These are phyloP conservation scores for Diaporthe citri DNA, from an alignment of 2,329 filamentous ascomycete genomes.

Conservation along the genomic window DNA sequence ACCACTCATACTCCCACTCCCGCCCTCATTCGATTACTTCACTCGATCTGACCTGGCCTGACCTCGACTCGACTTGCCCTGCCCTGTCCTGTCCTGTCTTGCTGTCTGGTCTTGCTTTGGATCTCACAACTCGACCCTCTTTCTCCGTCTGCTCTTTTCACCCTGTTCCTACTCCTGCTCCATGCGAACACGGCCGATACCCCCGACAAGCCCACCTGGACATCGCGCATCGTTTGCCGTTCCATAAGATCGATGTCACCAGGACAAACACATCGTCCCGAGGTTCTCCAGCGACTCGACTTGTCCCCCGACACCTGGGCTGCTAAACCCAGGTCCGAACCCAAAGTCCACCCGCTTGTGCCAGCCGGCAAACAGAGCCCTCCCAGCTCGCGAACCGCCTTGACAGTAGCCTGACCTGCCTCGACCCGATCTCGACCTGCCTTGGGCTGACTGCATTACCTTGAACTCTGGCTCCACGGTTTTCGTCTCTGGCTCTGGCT, in stretches of 20 bases:
- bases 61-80: neutral
- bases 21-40: constrained; percentile 11
- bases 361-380: neutral
- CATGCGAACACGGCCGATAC: constrained; percentile 6
- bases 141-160: constrained; percentile 4
- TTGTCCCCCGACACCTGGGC: neutral
- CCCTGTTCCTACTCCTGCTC: neutral
- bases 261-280: neutral
- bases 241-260: constrained; percentile 6
- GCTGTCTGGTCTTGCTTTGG: neutral
- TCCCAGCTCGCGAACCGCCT: neutral
- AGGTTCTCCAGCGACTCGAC: constrained; percentile 4
- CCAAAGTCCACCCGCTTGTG: neutral
- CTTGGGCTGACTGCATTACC: neutral
- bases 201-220: constrained; percentile 3
- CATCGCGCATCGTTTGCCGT: neutral
- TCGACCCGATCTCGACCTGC: neutral
- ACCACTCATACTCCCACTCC: neutral
- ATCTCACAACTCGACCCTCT: neutral
- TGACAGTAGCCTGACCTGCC: neutral
- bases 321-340: neutral
- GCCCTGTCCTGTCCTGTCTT: neutral
- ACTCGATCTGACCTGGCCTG: constrained; percentile 5
- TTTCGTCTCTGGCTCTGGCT: neutral
- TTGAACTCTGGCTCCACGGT: neutral